A percentile compares a stretch with the other conserved stretches of the same genome.
Evolutionary conservation across 495 filamentous ascomycete species (phyloP).

Genomic region (Rhizodiscina lignyota): DNA sequence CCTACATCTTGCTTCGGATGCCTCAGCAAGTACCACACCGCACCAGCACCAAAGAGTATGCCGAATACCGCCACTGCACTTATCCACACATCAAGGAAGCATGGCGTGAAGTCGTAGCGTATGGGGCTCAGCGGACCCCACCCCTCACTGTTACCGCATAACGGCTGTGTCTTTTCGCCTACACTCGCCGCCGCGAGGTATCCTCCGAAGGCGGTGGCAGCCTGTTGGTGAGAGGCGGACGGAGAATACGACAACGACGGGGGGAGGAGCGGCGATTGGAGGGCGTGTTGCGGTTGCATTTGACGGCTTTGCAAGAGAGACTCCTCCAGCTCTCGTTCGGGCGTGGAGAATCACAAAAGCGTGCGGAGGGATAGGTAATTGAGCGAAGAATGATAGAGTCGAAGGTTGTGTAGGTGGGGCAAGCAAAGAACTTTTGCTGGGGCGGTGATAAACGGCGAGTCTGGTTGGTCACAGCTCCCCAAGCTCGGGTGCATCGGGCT

Average conservation of each 20-base stretch:
- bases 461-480: too few species aligned
- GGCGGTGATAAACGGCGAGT: too few species aligned
- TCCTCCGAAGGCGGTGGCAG: background rate
- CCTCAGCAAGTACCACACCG: conserved; percentile 60
- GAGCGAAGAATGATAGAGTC: too few species aligned
- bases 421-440: too few species aligned
- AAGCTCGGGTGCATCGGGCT: too few species aligned
- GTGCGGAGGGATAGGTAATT: too few species aligned
- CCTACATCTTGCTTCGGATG: conserved; percentile 40
- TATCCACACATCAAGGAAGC: conserved; percentile 82
- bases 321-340: background rate
- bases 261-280: conserved; percentile 3
- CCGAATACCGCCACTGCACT: conserved; percentile 60
- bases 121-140: conserved; percentile 83
- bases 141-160: conserved; percentile 78
- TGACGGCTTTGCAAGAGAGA: background rate
- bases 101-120: conserved; percentile 87
- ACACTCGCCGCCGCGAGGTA: too few species aligned
- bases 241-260: background rate
- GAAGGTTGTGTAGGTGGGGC: too few species aligned
- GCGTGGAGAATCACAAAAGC: too few species aligned
- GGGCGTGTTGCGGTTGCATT: background rate
- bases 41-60: conserved; percentile 54
- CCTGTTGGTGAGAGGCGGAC: background rate
- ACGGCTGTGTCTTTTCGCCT: too few species aligned